Evolutionary conservation across 192 early-diverging fungal genomes (phyloP).

Genomic region (Coemansia sp.): DNA sequence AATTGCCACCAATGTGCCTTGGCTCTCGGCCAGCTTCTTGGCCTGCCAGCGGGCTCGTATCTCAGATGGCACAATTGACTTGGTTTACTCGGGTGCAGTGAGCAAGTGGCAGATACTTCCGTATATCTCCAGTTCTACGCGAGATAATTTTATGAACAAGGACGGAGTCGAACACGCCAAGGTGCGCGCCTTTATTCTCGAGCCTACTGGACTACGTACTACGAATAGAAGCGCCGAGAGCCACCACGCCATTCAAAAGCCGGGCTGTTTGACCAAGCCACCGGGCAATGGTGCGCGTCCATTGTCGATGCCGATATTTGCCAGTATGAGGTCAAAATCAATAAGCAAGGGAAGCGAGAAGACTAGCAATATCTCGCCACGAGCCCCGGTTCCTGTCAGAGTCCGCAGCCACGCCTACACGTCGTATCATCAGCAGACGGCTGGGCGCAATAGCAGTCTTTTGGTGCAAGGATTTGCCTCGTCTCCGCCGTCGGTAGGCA

Average conservation of each 20-base stretch:
- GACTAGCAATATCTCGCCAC: slow-evolving; percentile 11
- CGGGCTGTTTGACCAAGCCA: background rate
- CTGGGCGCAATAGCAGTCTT: slow-evolving; percentile 24
- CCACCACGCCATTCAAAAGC: slow-evolving; percentile 25
- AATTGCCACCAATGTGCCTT: slow-evolving; percentile 64
- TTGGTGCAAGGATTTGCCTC: slow-evolving; percentile 21
- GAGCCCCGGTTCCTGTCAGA: slow-evolving; percentile 41
- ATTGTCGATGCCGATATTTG: slow-evolving; percentile 24
- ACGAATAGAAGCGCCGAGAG: slow-evolving; percentile 29
- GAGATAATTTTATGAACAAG: slow-evolving; percentile 53
- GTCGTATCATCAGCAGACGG: slow-evolving; percentile 43
- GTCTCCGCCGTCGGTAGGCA: background rate
- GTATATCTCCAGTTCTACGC: slow-evolving; percentile 49
- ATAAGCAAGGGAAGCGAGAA: slow-evolving; percentile 2
- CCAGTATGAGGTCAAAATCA: slow-evolving; percentile 17
- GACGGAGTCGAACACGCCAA: slow-evolving; percentile 47
- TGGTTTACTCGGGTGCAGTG: slow-evolving; percentile 57
- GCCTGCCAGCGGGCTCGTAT: slow-evolving; percentile 58
- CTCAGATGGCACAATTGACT: slow-evolving; percentile 57
- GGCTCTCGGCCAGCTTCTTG: slow-evolving; percentile 60
- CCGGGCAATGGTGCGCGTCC: slow-evolving; percentile 10
- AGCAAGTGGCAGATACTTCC: slow-evolving; percentile 47
- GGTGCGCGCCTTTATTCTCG: slow-evolving; percentile 63
- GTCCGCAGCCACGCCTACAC: slow-evolving; percentile 53
- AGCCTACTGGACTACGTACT: slow-evolving; percentile 58